Evolutionary conservation across 108 stramenopile species (phyloP).

Genomic region (Stephanodiscus triporus): DNA sequence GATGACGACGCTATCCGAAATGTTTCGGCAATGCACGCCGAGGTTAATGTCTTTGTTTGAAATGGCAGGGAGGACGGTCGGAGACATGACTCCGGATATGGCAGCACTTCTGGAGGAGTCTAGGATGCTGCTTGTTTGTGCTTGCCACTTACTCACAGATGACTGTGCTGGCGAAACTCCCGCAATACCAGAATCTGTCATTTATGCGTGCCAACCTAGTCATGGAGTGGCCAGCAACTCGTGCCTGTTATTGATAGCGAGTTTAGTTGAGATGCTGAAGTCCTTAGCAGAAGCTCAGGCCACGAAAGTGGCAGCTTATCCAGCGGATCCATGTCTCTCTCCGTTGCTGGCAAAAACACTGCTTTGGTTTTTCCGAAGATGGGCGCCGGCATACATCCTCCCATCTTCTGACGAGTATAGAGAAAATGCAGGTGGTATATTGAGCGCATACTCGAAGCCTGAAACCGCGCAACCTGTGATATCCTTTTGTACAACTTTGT

Average conservation of each 20-base stretch:
- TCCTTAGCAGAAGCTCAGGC: slow-evolving; percentile 76
- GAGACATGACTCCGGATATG: slow-evolving; percentile 63
- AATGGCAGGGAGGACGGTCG: slow-evolving; percentile 8
- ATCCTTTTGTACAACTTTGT: slow-evolving; percentile 70
- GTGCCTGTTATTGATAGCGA: slow-evolving; percentile 47
- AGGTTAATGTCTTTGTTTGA: slow-evolving; percentile 65
- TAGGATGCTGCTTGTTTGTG: slow-evolving; percentile 70
- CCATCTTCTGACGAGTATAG: slow-evolving; percentile 57
- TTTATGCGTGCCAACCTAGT: slow-evolving; percentile 45
- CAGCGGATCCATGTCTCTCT: slow-evolving; percentile 64
- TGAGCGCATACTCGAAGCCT: slow-evolving; percentile 58
- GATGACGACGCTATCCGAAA: slow-evolving; percentile 56
- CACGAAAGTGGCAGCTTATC: slow-evolving; percentile 58
- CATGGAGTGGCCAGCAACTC: slow-evolving; percentile 33
- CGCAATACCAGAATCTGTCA: slow-evolving; percentile 65
- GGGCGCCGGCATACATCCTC: slow-evolving; percentile 77
- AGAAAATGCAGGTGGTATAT: slow-evolving; percentile 53
- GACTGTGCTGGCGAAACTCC: slow-evolving; percentile 81
- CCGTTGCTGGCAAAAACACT: slow-evolving; percentile 79
- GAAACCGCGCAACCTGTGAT: slow-evolving; percentile 64
- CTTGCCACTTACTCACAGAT: slow-evolving; percentile 81
- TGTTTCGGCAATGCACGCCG: slow-evolving; percentile 62
- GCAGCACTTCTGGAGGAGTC: slow-evolving; percentile 85
- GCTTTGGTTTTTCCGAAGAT: slow-evolving; percentile 80
- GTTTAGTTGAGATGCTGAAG: slow-evolving; percentile 58